phyloP scores from a whole-genome alignment of 352 stramenopile species.

The Hyaloperonospora brassicae region DNA sequence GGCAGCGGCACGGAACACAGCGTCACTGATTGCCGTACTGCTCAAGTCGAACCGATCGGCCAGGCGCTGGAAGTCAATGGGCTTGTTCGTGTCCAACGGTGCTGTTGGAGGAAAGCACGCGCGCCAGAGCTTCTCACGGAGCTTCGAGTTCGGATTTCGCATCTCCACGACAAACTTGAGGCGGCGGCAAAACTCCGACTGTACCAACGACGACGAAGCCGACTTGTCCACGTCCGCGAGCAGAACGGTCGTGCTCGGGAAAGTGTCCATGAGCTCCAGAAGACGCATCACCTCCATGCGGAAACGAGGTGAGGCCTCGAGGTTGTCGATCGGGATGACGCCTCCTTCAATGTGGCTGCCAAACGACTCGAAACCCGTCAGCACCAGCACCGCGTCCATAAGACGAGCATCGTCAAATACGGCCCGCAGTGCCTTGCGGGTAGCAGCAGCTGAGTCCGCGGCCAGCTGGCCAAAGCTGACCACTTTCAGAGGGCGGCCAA shows the following conservation, averaged over 20 bases:
- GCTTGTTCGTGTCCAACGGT: conserved; percentile 42
- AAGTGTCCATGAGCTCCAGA: conserved; percentile 70
- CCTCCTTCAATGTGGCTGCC: conserved; percentile 61
- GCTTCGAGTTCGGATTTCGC: conserved; percentile 58
- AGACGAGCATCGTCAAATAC: conserved; percentile 84
- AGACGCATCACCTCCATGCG: conserved; percentile 67
- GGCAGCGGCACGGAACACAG: conserved; percentile 72
- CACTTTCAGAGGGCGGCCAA: conserved; percentile 74
- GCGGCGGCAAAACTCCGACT: conserved; percentile 63
- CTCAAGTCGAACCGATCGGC: conserved; percentile 70
- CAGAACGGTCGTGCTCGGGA: conserved; percentile 75
- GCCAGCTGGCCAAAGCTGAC: conserved; percentile 73
- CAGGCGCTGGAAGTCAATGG: conserved; percentile 61
- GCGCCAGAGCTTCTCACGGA: conserved; percentile 66
- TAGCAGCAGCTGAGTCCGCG: conserved; percentile 65
- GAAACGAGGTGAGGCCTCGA: conserved; percentile 63
- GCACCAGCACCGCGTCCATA: conserved; percentile 79
- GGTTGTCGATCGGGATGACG: conserved; percentile 38
- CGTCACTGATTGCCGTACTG: conserved; percentile 71
- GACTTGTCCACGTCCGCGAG: conserved; percentile 59
- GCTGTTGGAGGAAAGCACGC: conserved; percentile 69
- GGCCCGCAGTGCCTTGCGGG: conserved; percentile 57
- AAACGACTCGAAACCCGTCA: conserved; percentile 85
- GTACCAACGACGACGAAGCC: conserved; percentile 33
- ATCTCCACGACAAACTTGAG: conserved; percentile 86